Evolutionary conservation across 2,329 filamentous ascomycete genomes (phyloP).

Genomic region (Diaporthe batatas): DNA sequence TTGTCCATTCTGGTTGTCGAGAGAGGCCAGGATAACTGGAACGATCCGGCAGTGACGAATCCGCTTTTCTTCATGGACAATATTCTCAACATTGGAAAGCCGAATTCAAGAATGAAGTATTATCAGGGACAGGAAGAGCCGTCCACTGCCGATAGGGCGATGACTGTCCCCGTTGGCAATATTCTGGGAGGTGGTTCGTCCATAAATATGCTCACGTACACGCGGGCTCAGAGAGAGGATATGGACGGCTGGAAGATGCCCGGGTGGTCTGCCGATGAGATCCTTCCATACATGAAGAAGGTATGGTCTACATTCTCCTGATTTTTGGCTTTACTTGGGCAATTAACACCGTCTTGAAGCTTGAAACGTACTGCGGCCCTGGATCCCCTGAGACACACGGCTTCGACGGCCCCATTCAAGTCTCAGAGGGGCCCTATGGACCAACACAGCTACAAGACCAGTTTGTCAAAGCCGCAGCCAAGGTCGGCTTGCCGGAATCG

Average conservation of each 20-base stretch:
- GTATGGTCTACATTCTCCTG: conserved; percentile 35
- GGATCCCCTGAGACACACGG: conserved; percentile 64
- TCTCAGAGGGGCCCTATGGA: conserved; percentile 64
- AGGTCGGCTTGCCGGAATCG: conserved; percentile 61
- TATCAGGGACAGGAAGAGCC: conserved; percentile 55
- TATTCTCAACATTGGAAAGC: conserved; percentile 56
- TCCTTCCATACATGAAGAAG: conserved; percentile 66
- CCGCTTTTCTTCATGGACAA: conserved; percentile 61
- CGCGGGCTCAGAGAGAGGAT: conserved; percentile 48
- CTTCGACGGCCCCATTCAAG: conserved; percentile 65
- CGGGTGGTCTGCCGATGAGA: conserved; percentile 45
- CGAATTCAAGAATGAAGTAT: conserved; percentile 58
- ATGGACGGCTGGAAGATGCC: conserved; percentile 44
- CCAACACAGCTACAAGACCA: conserved; percentile 49
- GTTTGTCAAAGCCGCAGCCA: conserved; percentile 59
- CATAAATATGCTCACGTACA: conserved; percentile 60
- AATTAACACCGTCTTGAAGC: conserved; percentile 45
- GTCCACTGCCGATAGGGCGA: conserved; percentile 58
- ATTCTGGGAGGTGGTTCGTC: conserved; percentile 66
- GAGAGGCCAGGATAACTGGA: conserved; percentile 65
- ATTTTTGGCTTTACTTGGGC: background rate
- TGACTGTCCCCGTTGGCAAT: conserved; percentile 55
- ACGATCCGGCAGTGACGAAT: conserved; percentile 61
- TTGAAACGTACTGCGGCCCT: conserved; percentile 69
- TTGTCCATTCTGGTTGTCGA: conserved; percentile 67